Conservation (phyloP, 2,329 filamentous ascomycete genomes). For the Rutstroemia sp. region DNA sequence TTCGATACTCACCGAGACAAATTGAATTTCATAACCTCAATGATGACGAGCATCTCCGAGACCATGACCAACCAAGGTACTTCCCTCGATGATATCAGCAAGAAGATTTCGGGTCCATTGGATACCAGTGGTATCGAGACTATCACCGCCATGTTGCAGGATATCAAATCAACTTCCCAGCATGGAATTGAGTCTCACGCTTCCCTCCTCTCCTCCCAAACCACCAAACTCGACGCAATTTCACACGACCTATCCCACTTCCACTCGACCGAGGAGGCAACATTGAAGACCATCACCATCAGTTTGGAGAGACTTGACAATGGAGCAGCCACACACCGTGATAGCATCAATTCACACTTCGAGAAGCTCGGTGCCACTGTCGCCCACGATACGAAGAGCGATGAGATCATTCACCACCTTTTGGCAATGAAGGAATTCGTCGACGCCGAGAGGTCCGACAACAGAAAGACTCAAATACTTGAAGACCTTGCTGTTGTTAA, state of each 20-base stretch:
- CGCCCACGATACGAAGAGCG: neutral
- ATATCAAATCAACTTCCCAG: neutral
- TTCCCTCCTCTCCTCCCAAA: neutral
- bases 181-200: neutral
- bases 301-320: conserved; percentile 7
- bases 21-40: conserved; percentile 9
- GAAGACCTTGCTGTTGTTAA: neutral
- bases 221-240: conserved; percentile 7
- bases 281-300: conserved; percentile 4
- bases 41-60: conserved; percentile 9
- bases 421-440: neutral
- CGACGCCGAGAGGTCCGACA: neutral
- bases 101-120: conserved; percentile 6
- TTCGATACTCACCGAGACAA: conserved; percentile 8
- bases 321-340: neutral
- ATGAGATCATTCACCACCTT: neutral
- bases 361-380: neutral
- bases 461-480: neutral
- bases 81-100: conserved; percentile 7
- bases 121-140: conserved; percentile 9
- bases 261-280: conserved; percentile 2
- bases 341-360: neutral
- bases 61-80: conserved; percentile 9
- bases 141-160: conserved; percentile 1
- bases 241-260: conserved; percentile 3